Percentiles rank a stretch among this genome's conserved stretches.
Evolutionary conservation across 352 stramenopile genomes (phyloP).

Genomic region (Saprolegnia parasitica): DNA sequence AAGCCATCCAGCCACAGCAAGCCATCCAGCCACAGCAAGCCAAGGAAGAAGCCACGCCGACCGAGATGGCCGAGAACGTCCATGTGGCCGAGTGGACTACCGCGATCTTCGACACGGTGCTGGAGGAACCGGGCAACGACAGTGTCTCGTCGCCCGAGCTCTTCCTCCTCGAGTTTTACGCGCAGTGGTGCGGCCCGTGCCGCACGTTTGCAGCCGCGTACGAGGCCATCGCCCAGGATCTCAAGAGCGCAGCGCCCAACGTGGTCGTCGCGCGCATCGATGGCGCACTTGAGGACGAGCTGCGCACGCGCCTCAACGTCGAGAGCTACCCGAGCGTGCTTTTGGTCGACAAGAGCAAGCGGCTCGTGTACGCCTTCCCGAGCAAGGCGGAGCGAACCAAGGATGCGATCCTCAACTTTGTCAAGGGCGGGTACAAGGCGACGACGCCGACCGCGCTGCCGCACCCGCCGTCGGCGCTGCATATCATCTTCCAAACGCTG

Average conservation of each 20-base stretch:
- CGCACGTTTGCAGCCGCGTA: constrained; percentile 10
- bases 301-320: constrained; percentile 33
- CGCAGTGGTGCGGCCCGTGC: constrained; percentile 73
- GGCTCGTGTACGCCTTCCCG: constrained; percentile 6
- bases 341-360: constrained; percentile 2
- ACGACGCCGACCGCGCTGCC: not conserved
- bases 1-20: too few species aligned
- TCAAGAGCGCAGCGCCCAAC: not conserved
- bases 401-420: constrained; percentile 11
- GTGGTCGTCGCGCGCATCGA: constrained; percentile 20
- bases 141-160: constrained; percentile 47
- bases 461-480: not conserved
- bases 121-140: not conserved
- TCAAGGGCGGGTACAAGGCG: not conserved
- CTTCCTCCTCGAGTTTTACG: constrained; percentile 83
- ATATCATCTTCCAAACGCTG: not conserved
- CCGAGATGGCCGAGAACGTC: constrained; percentile 31
- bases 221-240: constrained; percentile 1
- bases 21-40: constrained; percentile 39
- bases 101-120: constrained; percentile 51
- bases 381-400: not conserved
- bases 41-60: constrained; percentile 41
- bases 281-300: not conserved
- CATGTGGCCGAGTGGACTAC: constrained; percentile 50
- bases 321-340: constrained; percentile 2